phyloP scores from a whole-genome alignment of 1,139 yeast species.

The Saccharomyces hybrid region DNA sequence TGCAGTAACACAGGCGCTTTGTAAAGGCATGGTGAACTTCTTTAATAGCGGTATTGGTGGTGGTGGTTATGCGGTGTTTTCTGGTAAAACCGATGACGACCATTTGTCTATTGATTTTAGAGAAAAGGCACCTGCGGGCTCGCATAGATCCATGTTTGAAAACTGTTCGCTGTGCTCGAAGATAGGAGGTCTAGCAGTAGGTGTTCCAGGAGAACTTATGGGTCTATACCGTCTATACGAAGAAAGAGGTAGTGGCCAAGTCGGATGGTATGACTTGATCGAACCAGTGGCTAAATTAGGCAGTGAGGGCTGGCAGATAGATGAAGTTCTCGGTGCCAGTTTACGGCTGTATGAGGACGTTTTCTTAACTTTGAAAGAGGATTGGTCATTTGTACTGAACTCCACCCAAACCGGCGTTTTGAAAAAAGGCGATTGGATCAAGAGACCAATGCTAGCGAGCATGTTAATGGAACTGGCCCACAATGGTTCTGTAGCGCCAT shows the following conservation, averaged over 20 bases:
- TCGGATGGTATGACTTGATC: conserved; percentile 66
- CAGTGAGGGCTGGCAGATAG: conserved; percentile 57
- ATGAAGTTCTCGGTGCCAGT: conserved; percentile 42
- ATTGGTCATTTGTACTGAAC: conserved; percentile 51
- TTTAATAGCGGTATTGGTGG: conserved; percentile 93
- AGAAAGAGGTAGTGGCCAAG: conserved; percentile 59
- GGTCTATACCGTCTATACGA: conserved; percentile 60
- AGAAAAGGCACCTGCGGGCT: conserved; percentile 69
- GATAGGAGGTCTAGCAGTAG: conserved; percentile 79
- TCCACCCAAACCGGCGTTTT: conserved; percentile 31
- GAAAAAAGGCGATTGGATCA: conserved; percentile 50
- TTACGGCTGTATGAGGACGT: conserved; percentile 34
- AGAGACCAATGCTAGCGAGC: conserved; percentile 52
- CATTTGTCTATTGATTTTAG: conserved; percentile 66
- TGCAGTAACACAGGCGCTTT: conserved; percentile 78
- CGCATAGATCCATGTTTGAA: conserved; percentile 60
- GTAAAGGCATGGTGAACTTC: conserved; percentile 77
- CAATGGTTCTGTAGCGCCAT: conserved; percentile 67
- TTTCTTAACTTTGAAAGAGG: conserved; percentile 31
- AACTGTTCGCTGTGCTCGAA: conserved; percentile 42
- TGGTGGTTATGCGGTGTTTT: conserved; percentile 67
- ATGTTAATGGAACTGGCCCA: conserved; percentile 62
- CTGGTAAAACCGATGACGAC: conserved; percentile 8
- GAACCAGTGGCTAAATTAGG: conserved; percentile 69
- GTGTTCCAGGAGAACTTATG: conserved; percentile 81